A percentile compares a stretch with the other conserved stretches of the same genome.
phyloP scores from a whole-genome alignment of 257 asterid species.

The Capsicum baccatum region DNA sequence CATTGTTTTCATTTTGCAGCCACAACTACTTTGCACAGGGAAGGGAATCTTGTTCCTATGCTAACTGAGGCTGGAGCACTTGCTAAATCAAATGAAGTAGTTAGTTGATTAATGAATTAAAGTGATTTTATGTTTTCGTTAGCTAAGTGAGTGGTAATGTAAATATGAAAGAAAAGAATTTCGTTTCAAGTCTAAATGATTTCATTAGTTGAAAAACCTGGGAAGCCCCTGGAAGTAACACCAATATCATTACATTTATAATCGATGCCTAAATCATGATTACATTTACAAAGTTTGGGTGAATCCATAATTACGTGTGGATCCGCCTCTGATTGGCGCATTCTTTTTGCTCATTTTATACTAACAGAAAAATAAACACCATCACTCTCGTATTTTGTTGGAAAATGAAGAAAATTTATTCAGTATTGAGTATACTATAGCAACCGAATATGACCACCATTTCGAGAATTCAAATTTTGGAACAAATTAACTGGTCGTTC shows the following conservation, averaged over 20 bases:
- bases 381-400: not conserved
- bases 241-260: no score
- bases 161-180: not conserved
- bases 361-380: not conserved
- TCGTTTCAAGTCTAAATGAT: not conserved
- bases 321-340: not conserved
- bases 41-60: conserved; percentile 72
- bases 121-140: not conserved
- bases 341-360: not conserved
- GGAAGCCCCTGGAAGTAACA: no score
- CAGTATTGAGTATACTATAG: not conserved
- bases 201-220: no score
- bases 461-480: not conserved
- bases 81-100: conserved; percentile 49
- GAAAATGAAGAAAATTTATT: not conserved
- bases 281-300: not conserved
- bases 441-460: not conserved
- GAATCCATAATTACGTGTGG: no score
- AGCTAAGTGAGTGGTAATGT: not conserved
- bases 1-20: conserved; percentile 48
- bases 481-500: not conserved
- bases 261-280: no score
- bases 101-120: not conserved
- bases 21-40: conserved; percentile 60
- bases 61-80: conserved; percentile 82